Evolutionary conservation across 2,329 filamentous ascomycete genomes (phyloP), one percentile per base, ranked within the genome.

Genomic region (Penicillium sp.): DNA sequence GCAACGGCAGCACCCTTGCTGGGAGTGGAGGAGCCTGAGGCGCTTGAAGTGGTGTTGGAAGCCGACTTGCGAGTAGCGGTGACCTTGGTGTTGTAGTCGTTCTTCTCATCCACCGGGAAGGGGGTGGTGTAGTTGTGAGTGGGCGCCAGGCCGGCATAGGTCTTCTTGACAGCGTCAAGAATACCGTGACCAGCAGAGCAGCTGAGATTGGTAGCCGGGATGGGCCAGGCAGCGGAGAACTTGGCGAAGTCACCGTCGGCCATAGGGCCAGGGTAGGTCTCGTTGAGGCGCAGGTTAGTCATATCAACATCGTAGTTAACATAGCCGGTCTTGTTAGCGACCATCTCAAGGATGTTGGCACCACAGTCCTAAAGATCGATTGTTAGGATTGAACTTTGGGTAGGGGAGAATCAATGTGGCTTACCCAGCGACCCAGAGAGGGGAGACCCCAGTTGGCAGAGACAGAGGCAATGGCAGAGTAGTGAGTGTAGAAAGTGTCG

Each of bases 401-500:
- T 21, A 13, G 9, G 21, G 18, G 18, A 18, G 18, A 21, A 12
- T 23, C 16, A 13, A 39, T 21, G 18, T 12, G 36, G 9, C 36
- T 39, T 23, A 39, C 36, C 41, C 81, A 89, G 55, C 87, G 84
- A 15, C 87, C 87, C 3, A 90, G 82, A 0, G 85, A 86, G 54
- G 82, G 80, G 15, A 89, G 81, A 56, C 75, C 79, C 85, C 86
- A 89, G 77, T 90, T 90, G 47, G 85, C 85, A 49, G 81, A 74
- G 4, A 87, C 81, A n/a, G 85, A 85, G 24, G 86, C 74, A 59
- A 89, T 80, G 60, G 81, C 79, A n/a, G 82, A 86, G 77, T 89
- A 89, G 75, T 89, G 86, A 69, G 85, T 85, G 76, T 89, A 89
- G 72, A 83, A 92, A 65, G 77, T 82, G 62, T 74, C 64, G 70